Percentiles rank a stretch among this genome's conserved stretches.
Conservation (phyloP, 768 basidiomycete species). For the Albatrellus ellisii region DNA sequence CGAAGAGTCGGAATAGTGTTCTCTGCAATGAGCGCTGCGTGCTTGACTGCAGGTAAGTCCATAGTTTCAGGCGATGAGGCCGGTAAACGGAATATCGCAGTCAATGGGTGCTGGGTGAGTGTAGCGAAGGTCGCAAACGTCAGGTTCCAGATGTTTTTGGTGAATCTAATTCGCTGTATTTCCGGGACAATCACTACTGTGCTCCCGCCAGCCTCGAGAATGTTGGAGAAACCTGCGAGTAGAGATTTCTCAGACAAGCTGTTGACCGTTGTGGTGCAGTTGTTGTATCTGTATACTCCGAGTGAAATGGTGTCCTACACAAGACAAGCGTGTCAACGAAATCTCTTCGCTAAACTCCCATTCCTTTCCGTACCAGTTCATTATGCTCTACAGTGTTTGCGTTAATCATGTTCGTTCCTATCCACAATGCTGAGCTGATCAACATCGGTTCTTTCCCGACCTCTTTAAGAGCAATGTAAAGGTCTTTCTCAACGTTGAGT, state of each 20-base stretch:
- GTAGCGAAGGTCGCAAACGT: constrained; percentile 39
- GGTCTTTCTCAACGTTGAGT: constrained; percentile 51
- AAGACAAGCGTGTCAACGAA: no score
- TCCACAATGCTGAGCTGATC: constrained; percentile 41
- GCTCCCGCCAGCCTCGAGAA: constrained; percentile 36
- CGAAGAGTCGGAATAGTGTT: background rate
- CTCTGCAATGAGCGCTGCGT: constrained; percentile 18
- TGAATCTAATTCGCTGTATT: constrained; percentile 48
- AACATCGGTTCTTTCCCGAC: constrained; percentile 29
- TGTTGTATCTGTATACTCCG: constrained; percentile 39
- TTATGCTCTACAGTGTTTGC: constrained; percentile 39
- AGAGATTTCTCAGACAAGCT: constrained; percentile 27
- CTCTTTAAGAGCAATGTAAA: constrained; percentile 35
- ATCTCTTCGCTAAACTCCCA: constrained; percentile 11
- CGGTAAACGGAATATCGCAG: constrained; percentile 37
- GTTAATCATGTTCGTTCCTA: constrained; percentile 33
- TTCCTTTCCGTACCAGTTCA: no score
- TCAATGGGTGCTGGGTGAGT: constrained; percentile 33
- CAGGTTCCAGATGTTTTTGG: constrained; percentile 56
- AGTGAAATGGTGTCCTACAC: constrained; percentile 35
- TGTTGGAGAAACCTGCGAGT: constrained; percentile 30
- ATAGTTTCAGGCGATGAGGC: constrained; percentile 21
- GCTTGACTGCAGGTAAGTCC: constrained; percentile 13
- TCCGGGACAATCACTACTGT: constrained; percentile 35
- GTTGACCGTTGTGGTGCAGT: constrained; percentile 28